phyloP scores from a whole-genome alignment of 768 basidiomycete genomes.

The Tulasnella sp. region DNA sequence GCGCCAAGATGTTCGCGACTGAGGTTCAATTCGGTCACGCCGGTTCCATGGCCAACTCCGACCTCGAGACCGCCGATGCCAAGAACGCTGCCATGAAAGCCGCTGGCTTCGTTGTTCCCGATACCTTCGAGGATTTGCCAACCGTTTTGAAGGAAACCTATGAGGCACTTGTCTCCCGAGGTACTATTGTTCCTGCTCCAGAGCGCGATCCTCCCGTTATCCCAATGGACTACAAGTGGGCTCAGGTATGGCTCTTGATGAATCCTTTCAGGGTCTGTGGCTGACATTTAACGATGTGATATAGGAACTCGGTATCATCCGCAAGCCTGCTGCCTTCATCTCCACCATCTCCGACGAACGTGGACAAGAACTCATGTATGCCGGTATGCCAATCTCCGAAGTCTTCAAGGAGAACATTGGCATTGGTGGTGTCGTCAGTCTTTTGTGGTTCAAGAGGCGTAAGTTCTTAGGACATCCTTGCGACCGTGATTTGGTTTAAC shows the following conservation, averaged over 20 bases:
- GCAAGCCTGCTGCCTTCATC: conserved; percentile 98
- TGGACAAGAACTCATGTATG: conserved; percentile 95
- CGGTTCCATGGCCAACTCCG: conserved; percentile 95
- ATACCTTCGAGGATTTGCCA: conserved; percentile 95
- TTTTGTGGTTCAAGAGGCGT: conserved; percentile 97
- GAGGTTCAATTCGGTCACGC: conserved; percentile 99
- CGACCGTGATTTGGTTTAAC: neutral
- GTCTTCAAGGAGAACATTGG: conserved; percentile 98
- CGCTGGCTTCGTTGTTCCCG: conserved; percentile 93
- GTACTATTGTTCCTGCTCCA: conserved; percentile 56
- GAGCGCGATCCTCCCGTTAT: conserved; percentile 92
- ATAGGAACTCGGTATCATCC: conserved; percentile 85
- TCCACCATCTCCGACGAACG: conserved; percentile 99
- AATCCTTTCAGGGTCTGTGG: neutral
- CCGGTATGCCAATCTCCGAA: conserved; percentile 97
- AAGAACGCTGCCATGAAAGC: conserved; percentile 94
- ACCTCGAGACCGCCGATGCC: conserved; percentile 93
- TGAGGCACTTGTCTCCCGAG: conserved; percentile 63
- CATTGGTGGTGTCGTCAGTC: conserved; percentile 88
- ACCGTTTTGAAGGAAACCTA: conserved; percentile 77
- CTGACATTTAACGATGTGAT: no score
- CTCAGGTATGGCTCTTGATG: conserved; percentile 42
- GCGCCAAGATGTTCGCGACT: conserved; percentile 99
- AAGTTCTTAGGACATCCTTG: neutral
- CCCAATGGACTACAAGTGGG: conserved; percentile 99